A percentile compares a stretch with the other conserved stretches of the same genome.
Conservation (phyloP, 805 yeast genomes). For the Sporopachydermia quercuum region DNA sequence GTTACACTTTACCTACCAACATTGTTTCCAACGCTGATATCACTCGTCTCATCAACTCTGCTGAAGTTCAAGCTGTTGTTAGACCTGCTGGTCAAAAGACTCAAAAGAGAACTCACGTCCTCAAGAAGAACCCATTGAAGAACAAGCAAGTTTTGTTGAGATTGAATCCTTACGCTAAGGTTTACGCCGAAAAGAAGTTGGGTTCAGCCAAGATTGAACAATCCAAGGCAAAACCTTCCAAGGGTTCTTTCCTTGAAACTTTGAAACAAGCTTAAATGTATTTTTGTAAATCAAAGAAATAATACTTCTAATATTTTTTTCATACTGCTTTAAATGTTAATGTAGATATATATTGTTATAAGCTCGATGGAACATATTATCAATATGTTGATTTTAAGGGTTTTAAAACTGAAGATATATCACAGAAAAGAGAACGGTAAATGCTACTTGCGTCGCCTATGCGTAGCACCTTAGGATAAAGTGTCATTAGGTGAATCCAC, state of each 20-base stretch:
- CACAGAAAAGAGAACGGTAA: too few species aligned
- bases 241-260: slow-evolving; percentile 54
- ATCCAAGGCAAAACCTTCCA: slow-evolving; percentile 49
- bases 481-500: too few species aligned
- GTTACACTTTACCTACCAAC: slow-evolving; percentile 88
- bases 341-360: too few species aligned
- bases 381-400: too few species aligned
- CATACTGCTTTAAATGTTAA: too few species aligned
- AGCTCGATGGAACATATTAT: too few species aligned
- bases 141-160: slow-evolving; percentile 97
- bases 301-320: too few species aligned
- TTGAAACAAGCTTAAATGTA: slow-evolving; percentile 44
- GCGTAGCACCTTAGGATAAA: too few species aligned
- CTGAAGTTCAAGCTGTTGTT: slow-evolving; percentile 96
- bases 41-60: slow-evolving; percentile 94
- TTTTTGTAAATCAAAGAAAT: too few species aligned
- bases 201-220: slow-evolving; percentile 69
- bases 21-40: slow-evolving; percentile 91
- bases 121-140: slow-evolving; percentile 98
- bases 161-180: slow-evolving; percentile 99
- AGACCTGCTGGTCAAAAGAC: slow-evolving; percentile 91
- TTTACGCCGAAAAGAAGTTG: slow-evolving; percentile 80
- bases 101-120: slow-evolving; percentile 88
- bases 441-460: too few species aligned
- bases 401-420: too few species aligned